These are phyloP conservation scores for Isabelozyma heimii DNA, from an alignment of 805 yeast genomes.

Conservation along the genomic window DNA sequence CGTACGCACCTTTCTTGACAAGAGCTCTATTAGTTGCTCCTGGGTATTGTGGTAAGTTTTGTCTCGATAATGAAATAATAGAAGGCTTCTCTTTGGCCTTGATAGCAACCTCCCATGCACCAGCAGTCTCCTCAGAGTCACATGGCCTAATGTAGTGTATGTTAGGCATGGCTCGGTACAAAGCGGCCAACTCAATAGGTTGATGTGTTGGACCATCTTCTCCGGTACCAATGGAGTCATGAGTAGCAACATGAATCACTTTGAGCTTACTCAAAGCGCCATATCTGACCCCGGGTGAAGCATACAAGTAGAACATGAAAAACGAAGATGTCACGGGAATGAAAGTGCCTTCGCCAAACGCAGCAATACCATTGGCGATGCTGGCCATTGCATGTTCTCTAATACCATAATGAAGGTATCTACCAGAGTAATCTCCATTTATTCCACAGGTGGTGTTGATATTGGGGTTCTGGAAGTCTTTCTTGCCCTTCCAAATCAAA, in stretches of 20 bases:
- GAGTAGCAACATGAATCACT: conserved; percentile 53
- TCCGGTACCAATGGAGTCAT: conserved; percentile 57
- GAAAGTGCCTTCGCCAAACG: conserved; percentile 31
- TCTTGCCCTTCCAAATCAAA: conserved; percentile 22
- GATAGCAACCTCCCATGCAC: conserved; percentile 37
- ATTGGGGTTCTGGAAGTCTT: conserved; percentile 27
- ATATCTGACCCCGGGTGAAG: conserved; percentile 51
- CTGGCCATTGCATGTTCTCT: conserved; percentile 35
- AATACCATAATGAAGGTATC: conserved; percentile 30
- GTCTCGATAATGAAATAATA: conserved; percentile 25
- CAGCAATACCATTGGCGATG: conserved; percentile 29
- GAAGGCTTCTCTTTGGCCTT: conserved; percentile 14
- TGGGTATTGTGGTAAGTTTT: conserved; percentile 21
- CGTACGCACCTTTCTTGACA: conserved; percentile 25
- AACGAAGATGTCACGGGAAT: conserved; percentile 38
- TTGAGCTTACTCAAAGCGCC: conserved; percentile 46
- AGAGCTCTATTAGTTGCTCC: conserved; percentile 13
- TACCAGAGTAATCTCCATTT: conserved; percentile 26
- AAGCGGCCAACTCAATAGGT: conserved; percentile 51
- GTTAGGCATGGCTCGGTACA: conserved; percentile 53
- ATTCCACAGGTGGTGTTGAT: conserved; percentile 18
- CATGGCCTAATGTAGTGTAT: conserved; percentile 50
- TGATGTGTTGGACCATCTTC: conserved; percentile 62
- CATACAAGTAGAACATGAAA: conserved; percentile 39
- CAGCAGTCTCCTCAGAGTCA: conserved; percentile 51